These are phyloP conservation scores for Zizania palustris DNA, from an alignment of 202 grass and related monocot species.

Conservation along the genomic window DNA sequence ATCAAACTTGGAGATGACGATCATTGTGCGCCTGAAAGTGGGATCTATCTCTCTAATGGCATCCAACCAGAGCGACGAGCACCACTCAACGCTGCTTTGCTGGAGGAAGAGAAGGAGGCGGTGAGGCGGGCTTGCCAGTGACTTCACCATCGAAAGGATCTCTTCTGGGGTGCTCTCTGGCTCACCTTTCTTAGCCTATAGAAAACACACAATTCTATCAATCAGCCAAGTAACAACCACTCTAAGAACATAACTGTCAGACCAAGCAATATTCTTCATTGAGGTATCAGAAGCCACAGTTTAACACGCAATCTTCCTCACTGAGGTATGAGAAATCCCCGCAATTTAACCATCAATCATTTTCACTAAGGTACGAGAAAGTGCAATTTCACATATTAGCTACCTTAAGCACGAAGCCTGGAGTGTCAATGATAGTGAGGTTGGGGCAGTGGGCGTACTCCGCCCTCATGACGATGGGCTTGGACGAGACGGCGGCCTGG, in stretches of 20 bases:
- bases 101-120: constrained; percentile 90
- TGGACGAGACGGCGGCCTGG: constrained; percentile 73
- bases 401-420: constrained; percentile 96
- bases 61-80: constrained; percentile 89
- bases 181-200: constrained; percentile 97
- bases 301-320: background rate
- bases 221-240: constrained; percentile 23
- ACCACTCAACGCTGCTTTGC: constrained; percentile 97
- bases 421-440: constrained; percentile 98
- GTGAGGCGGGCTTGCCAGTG: constrained; percentile 76
- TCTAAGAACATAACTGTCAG: background rate
- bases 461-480: constrained; percentile 95
- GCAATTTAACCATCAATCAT: background rate
- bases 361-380: constrained; percentile 1
- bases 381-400: constrained; percentile 15
- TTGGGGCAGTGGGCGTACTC: constrained; percentile 98
- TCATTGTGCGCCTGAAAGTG: constrained; percentile 80
- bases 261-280: background rate
- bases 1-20: constrained; percentile 95
- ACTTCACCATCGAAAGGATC: constrained; percentile 87
- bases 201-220: constrained; percentile 34
- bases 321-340: background rate
- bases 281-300: background rate
- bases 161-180: constrained; percentile 78
- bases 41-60: constrained; percentile 87